Base-by-base conservation (phyloP, 2,329 filamentous ascomycete species). In the Sporothrix euskadiensis region DNA sequence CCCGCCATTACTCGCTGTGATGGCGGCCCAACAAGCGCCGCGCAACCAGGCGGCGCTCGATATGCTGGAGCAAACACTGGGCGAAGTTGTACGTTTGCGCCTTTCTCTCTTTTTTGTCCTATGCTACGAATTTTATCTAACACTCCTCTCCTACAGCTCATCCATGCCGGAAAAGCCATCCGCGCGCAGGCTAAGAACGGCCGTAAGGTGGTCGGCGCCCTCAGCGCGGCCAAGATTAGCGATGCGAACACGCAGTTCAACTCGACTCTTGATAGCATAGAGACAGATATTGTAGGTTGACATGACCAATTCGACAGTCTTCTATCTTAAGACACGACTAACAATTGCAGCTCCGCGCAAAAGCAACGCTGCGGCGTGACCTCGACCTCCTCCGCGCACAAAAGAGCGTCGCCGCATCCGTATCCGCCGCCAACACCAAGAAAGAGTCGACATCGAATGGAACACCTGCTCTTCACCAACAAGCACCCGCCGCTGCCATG, bases 131-230 rank as follows among this genome's bases (percentile, higher is more conserved):
- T 19, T 9, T 1, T 8, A 6, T 41, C 39, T 66, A 14, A 47
- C n/a, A 7, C n/a, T 30, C 12, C n/a, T 16, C 8, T 3, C 12
- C 19, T 54, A 16, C 74, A 90, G 88, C 84, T 90, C 35, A 83
- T 90, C 16, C 86, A 89, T 78, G 87, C 86, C 1, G 88, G 87
- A 19, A 90, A 88, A 78, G 86, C 87, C 22, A 80, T 90, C 14
- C 86, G 83, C 68, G 81, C 84, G 1, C 84, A 84, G 52, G 81
- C 82, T 41, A 85, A 83, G 76, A 85, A 87, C 75, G 82, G 83
- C 16, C 81, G 83, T 56, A 83, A 81, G 73, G 81, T 81, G 19
- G 76, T 78, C 16, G 78, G 78, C 78, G 75, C 78, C 77, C 54
- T 79, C 77, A 78, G 79, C 73, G 82, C 83, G 71, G 78, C 81